Base-by-base conservation (phyloP, 768 basidiomycete species). In the Neoboletus subvelutipes region DNA sequence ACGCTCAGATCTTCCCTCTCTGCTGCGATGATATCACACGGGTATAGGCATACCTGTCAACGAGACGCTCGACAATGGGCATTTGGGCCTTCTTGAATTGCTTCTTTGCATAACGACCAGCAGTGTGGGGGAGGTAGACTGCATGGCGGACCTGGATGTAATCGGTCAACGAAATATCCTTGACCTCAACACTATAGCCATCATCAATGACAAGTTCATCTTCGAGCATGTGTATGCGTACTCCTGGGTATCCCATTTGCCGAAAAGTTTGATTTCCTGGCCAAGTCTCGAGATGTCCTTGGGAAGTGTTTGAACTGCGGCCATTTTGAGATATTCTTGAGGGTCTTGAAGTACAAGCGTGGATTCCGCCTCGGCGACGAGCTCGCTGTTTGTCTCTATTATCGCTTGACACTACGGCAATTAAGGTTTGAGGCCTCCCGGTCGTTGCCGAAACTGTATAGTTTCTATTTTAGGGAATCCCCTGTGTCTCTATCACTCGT, bases 31-130 rank as follows among this genome's bases (percentile, higher is more conserved):
- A 15, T 52, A 40, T 26, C 33, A 29, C 54, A 31, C 12, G 29
- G 1, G 15, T 5, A 43, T 24, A 40, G 9, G 42, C 85, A 67
- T 70, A 92, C 94, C 88, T 88, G 83, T 98, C 95, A 65, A 98
- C 97, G 72, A 99, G 82, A 73, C 97, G 92, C 80, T 99, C 97
- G 68, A 98, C 97, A 74, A 99, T 96, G 72, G 97, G 97, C 97
- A 99, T 99, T 76, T 97, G 93, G 6, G 94, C 94, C 87, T 99
- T 99, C 84, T 95, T 98, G 88, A 98, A 99, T 78, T 98, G 95
- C 82, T 98, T 98, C 83, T 95, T 95, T 71, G 95, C 93, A 76
- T 98, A 98, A 77, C 97, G 93, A 64, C 97, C 97, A 63, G 96
- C 95, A 59, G 97, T 99, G 84, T 99, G 96, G 58, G 96, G 96